A percentile compares a stretch with the other conserved stretches of the same genome.
phyloP scores from a whole-genome alignment of 75 land plant species.

The Isoetes taiwanensis region DNA sequence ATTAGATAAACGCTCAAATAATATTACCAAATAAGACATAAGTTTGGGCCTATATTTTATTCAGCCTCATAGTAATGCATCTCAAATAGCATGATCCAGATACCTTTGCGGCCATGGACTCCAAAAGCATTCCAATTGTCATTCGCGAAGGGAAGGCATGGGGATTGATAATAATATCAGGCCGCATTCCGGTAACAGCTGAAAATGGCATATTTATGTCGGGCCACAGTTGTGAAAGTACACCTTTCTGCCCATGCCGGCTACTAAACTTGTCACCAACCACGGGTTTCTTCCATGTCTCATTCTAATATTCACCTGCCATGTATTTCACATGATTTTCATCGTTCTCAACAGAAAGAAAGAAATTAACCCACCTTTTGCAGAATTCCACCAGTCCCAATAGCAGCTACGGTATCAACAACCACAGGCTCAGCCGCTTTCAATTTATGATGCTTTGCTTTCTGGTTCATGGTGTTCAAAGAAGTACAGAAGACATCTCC shows the following conservation, averaged over 20 bases:
- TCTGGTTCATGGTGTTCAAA: constrained; percentile 38
- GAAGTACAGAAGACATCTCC: constrained; percentile 55
- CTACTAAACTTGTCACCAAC: constrained; percentile 95
- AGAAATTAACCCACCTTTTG: constrained; percentile 50
- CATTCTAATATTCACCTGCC: constrained; percentile 64
- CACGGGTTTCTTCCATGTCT: constrained; percentile 65
- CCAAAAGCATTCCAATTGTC: constrained; percentile 98
- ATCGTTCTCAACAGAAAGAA: no score
- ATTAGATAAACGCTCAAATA: no score
- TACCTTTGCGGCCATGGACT: constrained; percentile 99
- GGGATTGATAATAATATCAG: constrained; percentile 95
- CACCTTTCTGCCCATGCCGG: constrained; percentile 92
- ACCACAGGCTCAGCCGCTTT: constrained; percentile 69
- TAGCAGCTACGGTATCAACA: constrained; percentile 82
- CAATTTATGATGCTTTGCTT: constrained; percentile 19
- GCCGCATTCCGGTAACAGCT: constrained; percentile 86
- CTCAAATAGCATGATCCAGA: background rate
- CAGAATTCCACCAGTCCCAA: constrained; percentile 38
- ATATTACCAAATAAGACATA: no score
- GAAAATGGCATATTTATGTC: constrained; percentile 99
- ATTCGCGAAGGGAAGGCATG: constrained; percentile 99
- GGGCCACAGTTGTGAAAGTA: constrained; percentile 95
- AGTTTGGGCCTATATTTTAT: no score
- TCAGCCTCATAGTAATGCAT: no score
- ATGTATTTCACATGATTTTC: background rate